Evolutionary conservation across 2,329 filamentous ascomycete species (phyloP).

Genomic region (Hymenoscyphus fraxineus): DNA sequence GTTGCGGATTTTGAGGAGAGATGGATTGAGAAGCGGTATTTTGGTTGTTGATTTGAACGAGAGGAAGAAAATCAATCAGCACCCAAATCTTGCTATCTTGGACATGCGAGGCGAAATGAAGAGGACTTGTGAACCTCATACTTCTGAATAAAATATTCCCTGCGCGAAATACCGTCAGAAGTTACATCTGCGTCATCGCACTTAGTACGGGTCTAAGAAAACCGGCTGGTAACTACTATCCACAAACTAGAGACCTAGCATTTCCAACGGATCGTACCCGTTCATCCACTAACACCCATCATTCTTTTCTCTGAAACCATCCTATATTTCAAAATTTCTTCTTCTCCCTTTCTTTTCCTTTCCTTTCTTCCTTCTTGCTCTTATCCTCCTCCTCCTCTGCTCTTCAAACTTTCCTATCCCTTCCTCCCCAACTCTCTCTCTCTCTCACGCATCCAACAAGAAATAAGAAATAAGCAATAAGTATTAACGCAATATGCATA

Average conservation of each 20-base stretch:
- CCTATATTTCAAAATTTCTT: neutral
- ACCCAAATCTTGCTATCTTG: neutral
- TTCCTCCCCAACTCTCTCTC: too few species aligned
- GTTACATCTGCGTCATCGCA: neutral
- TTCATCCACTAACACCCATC: neutral
- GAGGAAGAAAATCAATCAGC: neutral
- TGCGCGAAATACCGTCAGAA: neutral
- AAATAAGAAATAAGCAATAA: too few species aligned
- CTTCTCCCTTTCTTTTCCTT: too few species aligned
- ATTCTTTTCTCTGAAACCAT: neutral
- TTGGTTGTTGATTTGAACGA: constrained; percentile 63
- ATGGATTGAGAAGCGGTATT: constrained; percentile 88
- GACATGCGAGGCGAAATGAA: neutral
- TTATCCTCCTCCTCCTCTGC: too few species aligned
- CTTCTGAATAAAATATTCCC: neutral
- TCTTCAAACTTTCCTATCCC: too few species aligned
- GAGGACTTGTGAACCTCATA: neutral
- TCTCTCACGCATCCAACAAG: neutral
- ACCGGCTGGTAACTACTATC: neutral
- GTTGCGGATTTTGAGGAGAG: constrained; percentile 77
- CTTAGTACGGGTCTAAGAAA: neutral
- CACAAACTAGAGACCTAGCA: neutral
- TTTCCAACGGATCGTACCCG: neutral
- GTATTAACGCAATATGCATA: too few species aligned
- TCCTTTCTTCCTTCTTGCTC: too few species aligned